These are phyloP conservation scores for Thuja plicata DNA, from an alignment of 83 land plant genomes.

Conservation along the genomic window DNA sequence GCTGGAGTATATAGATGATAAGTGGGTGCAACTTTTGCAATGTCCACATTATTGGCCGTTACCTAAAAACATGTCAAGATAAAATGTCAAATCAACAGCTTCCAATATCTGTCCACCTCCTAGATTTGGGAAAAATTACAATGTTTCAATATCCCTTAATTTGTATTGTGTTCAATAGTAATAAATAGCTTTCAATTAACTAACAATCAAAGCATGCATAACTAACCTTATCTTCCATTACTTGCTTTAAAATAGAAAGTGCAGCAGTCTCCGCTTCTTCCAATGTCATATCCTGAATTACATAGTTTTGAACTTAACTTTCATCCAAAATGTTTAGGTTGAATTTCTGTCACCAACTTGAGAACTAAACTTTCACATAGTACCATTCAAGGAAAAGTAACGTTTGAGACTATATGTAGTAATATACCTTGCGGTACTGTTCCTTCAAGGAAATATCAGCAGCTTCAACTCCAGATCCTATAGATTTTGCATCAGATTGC, in stretches of 20 bases:
- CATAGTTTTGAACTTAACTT: not conserved
- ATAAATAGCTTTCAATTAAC: not conserved
- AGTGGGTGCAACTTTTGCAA: constrained; percentile 91
- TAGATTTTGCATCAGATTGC: constrained; percentile 97
- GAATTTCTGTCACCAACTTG: not conserved
- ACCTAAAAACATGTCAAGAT: constrained; percentile 41
- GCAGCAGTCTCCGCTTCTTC: constrained; percentile 86
- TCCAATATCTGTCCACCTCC: not conserved
- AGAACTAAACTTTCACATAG: not conserved
- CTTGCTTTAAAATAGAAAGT: constrained; percentile 85
- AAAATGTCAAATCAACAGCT: not conserved
- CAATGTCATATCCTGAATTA: constrained; percentile 72
- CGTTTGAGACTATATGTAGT: not conserved
- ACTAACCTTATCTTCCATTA: constrained; percentile 95
- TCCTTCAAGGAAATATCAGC: constrained; percentile 95
- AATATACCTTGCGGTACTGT: constrained; percentile 80
- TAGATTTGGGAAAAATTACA: not conserved
- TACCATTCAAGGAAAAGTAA: not conserved
- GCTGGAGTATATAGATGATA: constrained; percentile 88
- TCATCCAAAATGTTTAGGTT: not conserved
- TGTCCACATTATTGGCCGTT: constrained; percentile 93
- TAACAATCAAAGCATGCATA: not conserved
- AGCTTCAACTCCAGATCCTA: constrained; percentile 97
- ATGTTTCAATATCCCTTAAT: not conserved
- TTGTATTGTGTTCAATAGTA: not conserved